phyloP scores from a whole-genome alignment of 441 rosid genomes.

The Omphalea diandra region DNA sequence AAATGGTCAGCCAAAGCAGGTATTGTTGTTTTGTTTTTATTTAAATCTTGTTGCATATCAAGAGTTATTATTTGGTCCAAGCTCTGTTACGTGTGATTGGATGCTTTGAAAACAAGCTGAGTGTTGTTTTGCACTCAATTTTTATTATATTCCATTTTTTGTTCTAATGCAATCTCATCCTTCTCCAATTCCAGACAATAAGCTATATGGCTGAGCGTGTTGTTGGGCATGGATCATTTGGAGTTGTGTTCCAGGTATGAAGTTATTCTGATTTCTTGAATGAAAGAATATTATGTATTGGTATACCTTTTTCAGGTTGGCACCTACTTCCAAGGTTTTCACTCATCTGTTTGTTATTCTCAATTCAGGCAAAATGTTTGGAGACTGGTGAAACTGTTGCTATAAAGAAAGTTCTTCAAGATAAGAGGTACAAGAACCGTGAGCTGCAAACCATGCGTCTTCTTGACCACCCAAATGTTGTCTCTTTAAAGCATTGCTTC shows the following conservation, averaged over 20 bases:
- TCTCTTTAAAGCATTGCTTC: conserved; percentile 87
- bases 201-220: conserved; percentile 99
- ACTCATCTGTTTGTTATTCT: not conserved
- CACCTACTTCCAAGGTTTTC: conserved; percentile 1
- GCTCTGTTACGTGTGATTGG: not conserved
- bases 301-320: not conserved
- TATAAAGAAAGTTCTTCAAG: conserved; percentile 93
- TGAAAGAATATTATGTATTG: not conserved
- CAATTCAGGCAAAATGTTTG: conserved; percentile 75
- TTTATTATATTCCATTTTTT: not conserved
- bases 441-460: conserved; percentile 97
- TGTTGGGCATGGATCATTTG: conserved; percentile 97
- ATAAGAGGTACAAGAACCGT: conserved; percentile 95
- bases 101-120: conserved; percentile 3
- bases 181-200: conserved; percentile 57
- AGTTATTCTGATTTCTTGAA: conserved; percentile 4
- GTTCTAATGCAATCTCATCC: conserved; percentile 1
- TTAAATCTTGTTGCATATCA: not conserved
- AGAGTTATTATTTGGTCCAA: not conserved
- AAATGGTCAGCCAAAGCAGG: conserved; percentile 97
- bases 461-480: conserved; percentile 91
- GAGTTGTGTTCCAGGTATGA: conserved; percentile 91
- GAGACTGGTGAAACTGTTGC: conserved; percentile 98
- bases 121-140: not conserved
- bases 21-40: conserved; percentile 14